These are phyloP conservation scores for Serendipita sp. DNA, from an alignment of 1,284 basidiomycete species.

Conservation along the genomic window DNA sequence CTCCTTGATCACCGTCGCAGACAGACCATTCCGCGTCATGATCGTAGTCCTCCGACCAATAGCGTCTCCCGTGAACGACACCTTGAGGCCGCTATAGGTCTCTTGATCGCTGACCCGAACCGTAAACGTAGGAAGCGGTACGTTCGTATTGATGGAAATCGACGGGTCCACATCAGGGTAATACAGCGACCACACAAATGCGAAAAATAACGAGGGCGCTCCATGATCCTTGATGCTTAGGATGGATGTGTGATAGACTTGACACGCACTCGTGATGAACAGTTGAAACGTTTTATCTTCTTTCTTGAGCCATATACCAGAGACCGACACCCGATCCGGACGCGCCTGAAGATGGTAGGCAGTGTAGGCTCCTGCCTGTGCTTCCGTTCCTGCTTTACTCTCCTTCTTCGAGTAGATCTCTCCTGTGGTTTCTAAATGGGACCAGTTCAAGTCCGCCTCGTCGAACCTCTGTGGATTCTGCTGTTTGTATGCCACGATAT, in stretches of 20 bases:
- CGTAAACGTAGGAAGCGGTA: neutral
- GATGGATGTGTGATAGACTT: neutral
- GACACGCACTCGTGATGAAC: neutral
- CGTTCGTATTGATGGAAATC: neutral
- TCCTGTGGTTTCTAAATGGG: neutral
- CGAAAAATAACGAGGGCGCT: neutral
- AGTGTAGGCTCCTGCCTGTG: neutral
- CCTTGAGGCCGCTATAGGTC: neutral
- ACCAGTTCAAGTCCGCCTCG: neutral
- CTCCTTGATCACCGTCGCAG: neutral
- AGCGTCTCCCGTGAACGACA: neutral
- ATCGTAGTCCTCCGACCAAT: neutral
- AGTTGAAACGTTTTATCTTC: neutral
- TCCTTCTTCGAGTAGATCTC: neutral
- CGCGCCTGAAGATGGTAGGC: neutral
- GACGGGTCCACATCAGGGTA: neutral
- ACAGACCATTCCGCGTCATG: neutral
- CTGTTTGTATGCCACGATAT: too few species aligned
- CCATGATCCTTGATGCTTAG: neutral
- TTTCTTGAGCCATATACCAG: neutral
- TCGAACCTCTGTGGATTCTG: too few species aligned
- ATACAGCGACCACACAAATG: neutral
- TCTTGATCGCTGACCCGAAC: neutral
- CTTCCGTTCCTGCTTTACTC: neutral
- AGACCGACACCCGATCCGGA: neutral